Evolutionary conservation across 257 asterid species (phyloP).

Genomic region (Solanum gandarillasii): DNA sequence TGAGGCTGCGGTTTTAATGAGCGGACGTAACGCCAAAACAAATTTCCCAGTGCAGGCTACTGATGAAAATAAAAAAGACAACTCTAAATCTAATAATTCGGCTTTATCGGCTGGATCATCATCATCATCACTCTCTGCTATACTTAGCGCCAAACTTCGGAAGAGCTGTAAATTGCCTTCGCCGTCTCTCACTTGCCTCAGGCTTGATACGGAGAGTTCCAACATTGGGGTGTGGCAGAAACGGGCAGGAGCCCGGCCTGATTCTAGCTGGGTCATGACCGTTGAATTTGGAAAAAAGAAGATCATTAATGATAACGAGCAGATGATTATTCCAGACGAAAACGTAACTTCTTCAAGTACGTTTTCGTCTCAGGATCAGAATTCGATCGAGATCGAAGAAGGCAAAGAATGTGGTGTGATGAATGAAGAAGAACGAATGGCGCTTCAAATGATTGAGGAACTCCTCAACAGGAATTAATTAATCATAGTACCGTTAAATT

Average conservation of each 20-base stretch:
- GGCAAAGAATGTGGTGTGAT: neutral
- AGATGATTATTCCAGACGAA: neutral
- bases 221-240: constrained; percentile 58
- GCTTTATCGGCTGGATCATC: constrained; percentile 6
- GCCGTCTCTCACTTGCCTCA: constrained; percentile 47
- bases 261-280: constrained; percentile 45
- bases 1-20: constrained; percentile 46
- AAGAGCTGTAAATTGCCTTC: constrained; percentile 31
- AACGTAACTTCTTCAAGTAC: neutral
- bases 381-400: neutral
- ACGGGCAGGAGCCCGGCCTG: constrained; percentile 34
- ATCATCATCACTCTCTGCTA: constrained; percentile 13
- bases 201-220: constrained; percentile 49
- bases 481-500: neutral
- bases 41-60: constrained; percentile 26
- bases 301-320: neutral
- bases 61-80: neutral
- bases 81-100: neutral
- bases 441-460: constrained; percentile 53
- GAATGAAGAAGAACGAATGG: constrained; percentile 38
- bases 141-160: constrained; percentile 35
- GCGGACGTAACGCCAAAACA: constrained; percentile 52
- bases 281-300: constrained; percentile 33
- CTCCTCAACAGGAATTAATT: constrained; percentile 32
- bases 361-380: neutral